Percentiles rank a stretch among this genome's conserved stretches.
phyloP scores from a whole-genome alignment of 176 grass and related monocot genomes.

The Lolium multiflorum region DNA sequence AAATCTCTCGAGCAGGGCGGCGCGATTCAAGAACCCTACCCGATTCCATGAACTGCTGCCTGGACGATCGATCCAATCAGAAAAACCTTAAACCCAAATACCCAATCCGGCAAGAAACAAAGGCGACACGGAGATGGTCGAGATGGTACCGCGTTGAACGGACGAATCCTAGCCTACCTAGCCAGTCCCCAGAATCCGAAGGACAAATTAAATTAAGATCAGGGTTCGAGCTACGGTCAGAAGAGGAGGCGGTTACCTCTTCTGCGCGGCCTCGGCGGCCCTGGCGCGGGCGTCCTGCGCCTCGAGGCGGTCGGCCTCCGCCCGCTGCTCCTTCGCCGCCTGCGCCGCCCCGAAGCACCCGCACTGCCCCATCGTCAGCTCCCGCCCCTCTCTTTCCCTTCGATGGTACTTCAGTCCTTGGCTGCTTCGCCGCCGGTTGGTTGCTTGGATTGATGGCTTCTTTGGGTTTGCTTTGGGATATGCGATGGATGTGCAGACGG shows the following conservation, averaged over 20 bases:
- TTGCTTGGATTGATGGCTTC: neutral
- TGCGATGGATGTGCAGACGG: constrained; percentile 25
- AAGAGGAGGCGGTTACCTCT: constrained; percentile 47
- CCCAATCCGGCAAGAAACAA: neutral
- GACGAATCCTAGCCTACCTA: constrained; percentile 1
- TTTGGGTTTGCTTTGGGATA: constrained; percentile 31
- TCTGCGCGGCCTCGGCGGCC: constrained; percentile 89
- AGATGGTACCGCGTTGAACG: neutral
- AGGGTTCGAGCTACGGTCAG: neutral
- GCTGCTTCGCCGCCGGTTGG: neutral
- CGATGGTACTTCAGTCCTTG: constrained; percentile 8
- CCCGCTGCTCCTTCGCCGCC: constrained; percentile 40
- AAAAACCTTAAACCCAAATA: constrained; percentile 15
- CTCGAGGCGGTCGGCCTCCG: constrained; percentile 62
- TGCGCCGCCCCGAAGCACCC: constrained; percentile 75
- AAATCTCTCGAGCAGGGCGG: neutral
- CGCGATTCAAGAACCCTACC: neutral
- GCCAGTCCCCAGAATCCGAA: neutral
- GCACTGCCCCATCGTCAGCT: constrained; percentile 69
- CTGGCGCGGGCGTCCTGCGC: constrained; percentile 76
- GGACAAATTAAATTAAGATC: neutral
- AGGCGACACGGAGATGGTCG: neutral
- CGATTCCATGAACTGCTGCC: constrained; percentile 1
- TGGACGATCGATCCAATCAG: constrained; percentile 2
- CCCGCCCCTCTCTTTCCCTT: neutral